Evolutionary conservation across 768 basidiomycete genomes (phyloP).

Genomic region (Serendipita indica): DNA sequence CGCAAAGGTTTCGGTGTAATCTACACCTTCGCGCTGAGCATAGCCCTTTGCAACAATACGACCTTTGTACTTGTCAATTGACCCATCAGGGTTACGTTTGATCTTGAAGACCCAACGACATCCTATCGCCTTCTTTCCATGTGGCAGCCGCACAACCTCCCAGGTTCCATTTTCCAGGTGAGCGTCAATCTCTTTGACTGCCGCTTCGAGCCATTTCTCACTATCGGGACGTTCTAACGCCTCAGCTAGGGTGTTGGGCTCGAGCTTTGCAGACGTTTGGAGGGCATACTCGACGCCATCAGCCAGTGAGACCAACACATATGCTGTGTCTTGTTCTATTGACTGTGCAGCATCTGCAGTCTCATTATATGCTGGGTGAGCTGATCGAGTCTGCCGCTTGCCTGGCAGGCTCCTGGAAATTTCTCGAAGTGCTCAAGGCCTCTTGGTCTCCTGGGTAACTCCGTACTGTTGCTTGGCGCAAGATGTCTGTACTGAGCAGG

Average conservation of each 20-base stretch:
- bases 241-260: slow-evolving; percentile 14
- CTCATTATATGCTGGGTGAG: no score
- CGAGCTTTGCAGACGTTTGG: neutral
- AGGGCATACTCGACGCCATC: neutral
- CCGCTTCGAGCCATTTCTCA: slow-evolving; percentile 17
- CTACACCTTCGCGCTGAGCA: slow-evolving; percentile 16
- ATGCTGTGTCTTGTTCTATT: no score
- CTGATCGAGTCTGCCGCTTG: no score
- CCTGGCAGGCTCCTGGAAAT: no score
- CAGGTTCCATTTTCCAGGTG: slow-evolving; percentile 15
- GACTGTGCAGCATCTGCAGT: no score
- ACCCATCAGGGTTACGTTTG: slow-evolving; percentile 18
- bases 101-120: slow-evolving; percentile 19
- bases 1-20: slow-evolving; percentile 18
- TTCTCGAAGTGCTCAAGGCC: no score
- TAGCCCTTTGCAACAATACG: slow-evolving; percentile 21
- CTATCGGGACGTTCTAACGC: slow-evolving; percentile 14
- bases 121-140: slow-evolving; percentile 15
- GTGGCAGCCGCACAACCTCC: slow-evolving; percentile 16
- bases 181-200: slow-evolving; percentile 18
- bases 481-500: no score
- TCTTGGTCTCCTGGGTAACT: no score
- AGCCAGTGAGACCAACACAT: no score
- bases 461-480: no score
- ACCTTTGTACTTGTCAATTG: slow-evolving; percentile 16